Evolutionary conservation across 2,329 filamentous ascomycete genomes (phyloP).

Genomic region (Colletotrichum scovillei): DNA sequence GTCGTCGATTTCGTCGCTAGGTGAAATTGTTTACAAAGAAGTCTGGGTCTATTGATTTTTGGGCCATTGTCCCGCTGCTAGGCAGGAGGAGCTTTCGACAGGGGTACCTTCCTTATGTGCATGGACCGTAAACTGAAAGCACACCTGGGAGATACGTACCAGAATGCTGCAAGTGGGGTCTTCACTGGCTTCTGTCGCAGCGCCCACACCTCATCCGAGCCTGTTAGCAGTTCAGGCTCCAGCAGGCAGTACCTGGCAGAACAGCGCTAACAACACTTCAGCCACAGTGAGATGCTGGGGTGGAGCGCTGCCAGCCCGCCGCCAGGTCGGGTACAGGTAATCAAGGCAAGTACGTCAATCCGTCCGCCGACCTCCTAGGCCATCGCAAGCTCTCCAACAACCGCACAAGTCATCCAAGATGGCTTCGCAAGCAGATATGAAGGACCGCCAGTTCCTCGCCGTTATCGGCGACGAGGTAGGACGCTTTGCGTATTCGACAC

Average conservation of each 20-base stretch:
- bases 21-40: conserved; percentile 34
- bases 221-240: neutral
- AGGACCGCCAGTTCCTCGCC: conserved; percentile 94
- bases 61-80: conserved; percentile 28
- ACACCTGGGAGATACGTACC: neutral
- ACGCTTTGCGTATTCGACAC: conserved; percentile 41
- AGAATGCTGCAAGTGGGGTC: neutral
- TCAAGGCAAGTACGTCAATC: conserved; percentile 33
- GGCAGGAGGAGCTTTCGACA: conserved; percentile 25
- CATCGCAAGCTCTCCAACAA: conserved; percentile 29
- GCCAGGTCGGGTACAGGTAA: conserved; percentile 10
- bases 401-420: conserved; percentile 46
- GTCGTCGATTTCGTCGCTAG: conserved; percentile 15
- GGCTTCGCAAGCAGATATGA: conserved; percentile 69
- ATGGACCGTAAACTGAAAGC: neutral
- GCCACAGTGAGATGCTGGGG: conserved; percentile 13
- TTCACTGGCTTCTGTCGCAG: neutral
- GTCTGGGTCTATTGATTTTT: conserved; percentile 33
- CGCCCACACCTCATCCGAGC: neutral
- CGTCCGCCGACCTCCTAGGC: conserved; percentile 21
- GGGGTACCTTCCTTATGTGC: conserved; percentile 6
- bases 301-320: conserved; percentile 9
- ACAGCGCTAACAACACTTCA: conserved; percentile 23
- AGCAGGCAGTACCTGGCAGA: conserved; percentile 20
- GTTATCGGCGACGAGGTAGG: conserved; percentile 96